These are phyloP conservation scores for Globisporangium viniferum DNA, from an alignment of 352 stramenopile genomes.

Conservation along the genomic window DNA sequence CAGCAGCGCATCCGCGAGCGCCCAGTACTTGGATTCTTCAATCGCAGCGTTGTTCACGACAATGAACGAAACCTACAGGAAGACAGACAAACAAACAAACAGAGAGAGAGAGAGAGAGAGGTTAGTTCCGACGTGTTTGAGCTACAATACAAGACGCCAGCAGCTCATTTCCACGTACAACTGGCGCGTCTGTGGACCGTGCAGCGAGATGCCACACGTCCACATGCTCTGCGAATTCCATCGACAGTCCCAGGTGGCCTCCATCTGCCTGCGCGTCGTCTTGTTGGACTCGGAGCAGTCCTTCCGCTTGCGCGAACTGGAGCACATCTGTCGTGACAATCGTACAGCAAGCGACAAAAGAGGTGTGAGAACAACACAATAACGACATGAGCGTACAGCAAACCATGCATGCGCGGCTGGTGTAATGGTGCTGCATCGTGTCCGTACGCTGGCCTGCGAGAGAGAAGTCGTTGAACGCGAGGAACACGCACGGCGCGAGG, in stretches of 20 bases:
- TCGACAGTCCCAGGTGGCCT: background rate
- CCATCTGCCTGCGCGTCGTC: background rate
- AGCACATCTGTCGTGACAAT: slow-evolving; percentile 28
- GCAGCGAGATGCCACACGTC: slow-evolving; percentile 10
- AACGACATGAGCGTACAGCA: background rate
- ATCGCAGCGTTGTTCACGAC: slow-evolving; percentile 31
- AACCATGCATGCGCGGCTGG: background rate
- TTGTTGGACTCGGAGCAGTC: slow-evolving; percentile 8
- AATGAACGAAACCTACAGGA: slow-evolving; percentile 29
- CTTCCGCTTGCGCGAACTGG: slow-evolving; percentile 23
- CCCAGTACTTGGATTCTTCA: slow-evolving; percentile 28
- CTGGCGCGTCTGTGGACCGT: background rate
- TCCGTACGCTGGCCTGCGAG: slow-evolving; percentile 51
- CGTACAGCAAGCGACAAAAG: slow-evolving; percentile 1
- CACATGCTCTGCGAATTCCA: slow-evolving; percentile 13
- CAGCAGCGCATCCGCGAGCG: slow-evolving; percentile 43
- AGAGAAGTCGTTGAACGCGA: slow-evolving; percentile 75
- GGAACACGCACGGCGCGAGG: slow-evolving; percentile 35
- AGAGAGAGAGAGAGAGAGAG: background rate
- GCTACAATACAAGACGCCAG: background rate
- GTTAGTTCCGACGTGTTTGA: background rate
- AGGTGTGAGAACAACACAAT: background rate
- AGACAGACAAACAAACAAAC: background rate
- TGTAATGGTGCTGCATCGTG: background rate
- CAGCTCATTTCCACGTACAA: background rate